Conservation (phyloP, 331 rosid species). For the Ulmus americana region DNA sequence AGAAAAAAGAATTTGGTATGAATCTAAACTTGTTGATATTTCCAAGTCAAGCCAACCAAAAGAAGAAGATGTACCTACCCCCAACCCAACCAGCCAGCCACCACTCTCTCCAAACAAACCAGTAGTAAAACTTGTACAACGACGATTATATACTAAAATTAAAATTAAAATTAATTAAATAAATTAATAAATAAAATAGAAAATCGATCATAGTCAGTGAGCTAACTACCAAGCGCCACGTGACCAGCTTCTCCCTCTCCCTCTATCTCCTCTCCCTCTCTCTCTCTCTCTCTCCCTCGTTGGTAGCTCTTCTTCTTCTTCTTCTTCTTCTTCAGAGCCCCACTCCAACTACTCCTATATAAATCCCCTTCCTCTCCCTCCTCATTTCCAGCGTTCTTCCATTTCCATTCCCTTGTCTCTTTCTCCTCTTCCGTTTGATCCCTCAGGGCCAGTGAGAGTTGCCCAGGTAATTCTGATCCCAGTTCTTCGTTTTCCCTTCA, state of each 20-base stretch:
- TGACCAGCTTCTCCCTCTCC: constrained; percentile 30
- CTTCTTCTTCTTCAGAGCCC: not conserved
- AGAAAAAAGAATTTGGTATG: not conserved
- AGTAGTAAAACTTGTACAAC: constrained; percentile 9
- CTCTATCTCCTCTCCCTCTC: not conserved
- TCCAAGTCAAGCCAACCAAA: constrained; percentile 19
- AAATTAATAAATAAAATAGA: not conserved
- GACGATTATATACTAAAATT: not conserved
- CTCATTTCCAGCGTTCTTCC: constrained; percentile 19
- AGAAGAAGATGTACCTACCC: constrained; percentile 14
- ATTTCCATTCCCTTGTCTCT: constrained; percentile 11
- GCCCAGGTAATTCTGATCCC: constrained; percentile 28
- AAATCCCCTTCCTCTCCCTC: constrained; percentile 6
- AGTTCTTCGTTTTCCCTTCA: not conserved
- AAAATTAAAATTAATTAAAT: not conserved
- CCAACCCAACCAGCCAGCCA: not conserved
- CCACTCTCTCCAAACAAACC: not conserved
- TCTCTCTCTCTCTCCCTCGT: constrained; percentile 6
- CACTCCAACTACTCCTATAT: constrained; percentile 25
- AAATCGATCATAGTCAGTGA: constrained; percentile 16
- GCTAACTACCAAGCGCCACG: constrained; percentile 64
- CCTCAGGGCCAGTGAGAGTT: constrained; percentile 18
- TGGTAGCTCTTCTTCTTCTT: constrained; percentile 23
- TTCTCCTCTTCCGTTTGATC: constrained; percentile 20
- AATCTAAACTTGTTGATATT: not conserved